Conservation (phyloP, 805 yeast genomes). For the Brettanomyces bruxellensis region DNA sequence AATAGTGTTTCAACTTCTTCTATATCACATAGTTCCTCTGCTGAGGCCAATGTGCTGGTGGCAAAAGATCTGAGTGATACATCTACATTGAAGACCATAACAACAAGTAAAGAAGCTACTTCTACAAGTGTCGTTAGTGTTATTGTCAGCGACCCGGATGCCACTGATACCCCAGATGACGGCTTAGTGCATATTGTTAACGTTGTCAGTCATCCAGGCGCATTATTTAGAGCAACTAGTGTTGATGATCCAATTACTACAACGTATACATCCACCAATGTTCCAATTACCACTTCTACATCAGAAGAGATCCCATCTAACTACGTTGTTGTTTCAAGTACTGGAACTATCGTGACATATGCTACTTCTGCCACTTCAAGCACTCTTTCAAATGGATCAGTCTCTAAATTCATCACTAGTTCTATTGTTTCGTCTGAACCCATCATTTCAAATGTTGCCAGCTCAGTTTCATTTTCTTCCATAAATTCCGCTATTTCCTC, state of each 20-base stretch:
- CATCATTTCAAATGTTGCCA: too few species aligned
- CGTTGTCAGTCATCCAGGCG: slow-evolving; percentile 5
- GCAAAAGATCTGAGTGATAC: background rate
- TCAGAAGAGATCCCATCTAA: background rate
- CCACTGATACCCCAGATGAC: slow-evolving; percentile 2
- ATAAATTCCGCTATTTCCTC: slow-evolving; percentile 7
- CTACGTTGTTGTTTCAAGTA: background rate
- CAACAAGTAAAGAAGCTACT: slow-evolving; percentile 3
- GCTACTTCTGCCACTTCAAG: slow-evolving; percentile 11
- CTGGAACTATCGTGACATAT: background rate
- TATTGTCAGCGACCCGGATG: slow-evolving; percentile 1
- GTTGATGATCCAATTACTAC: slow-evolving; percentile 5
- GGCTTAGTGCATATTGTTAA: slow-evolving; percentile 8
- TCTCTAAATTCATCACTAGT: background rate
- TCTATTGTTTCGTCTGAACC: slow-evolving; percentile 6
- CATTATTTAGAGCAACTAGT: slow-evolving; percentile 8
- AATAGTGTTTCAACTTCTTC: slow-evolving; percentile 3
- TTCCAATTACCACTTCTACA: slow-evolving; percentile 2
- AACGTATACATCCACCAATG: slow-evolving; percentile 1
- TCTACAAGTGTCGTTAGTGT: slow-evolving; percentile 5
- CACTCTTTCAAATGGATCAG: background rate
- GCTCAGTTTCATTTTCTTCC: too few species aligned
- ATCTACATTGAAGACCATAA: background rate
- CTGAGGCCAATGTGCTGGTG: background rate
- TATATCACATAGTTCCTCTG: background rate